phyloP scores from a whole-genome alignment of 306 rosid genomes.

The Oemleria cerasiformis region DNA sequence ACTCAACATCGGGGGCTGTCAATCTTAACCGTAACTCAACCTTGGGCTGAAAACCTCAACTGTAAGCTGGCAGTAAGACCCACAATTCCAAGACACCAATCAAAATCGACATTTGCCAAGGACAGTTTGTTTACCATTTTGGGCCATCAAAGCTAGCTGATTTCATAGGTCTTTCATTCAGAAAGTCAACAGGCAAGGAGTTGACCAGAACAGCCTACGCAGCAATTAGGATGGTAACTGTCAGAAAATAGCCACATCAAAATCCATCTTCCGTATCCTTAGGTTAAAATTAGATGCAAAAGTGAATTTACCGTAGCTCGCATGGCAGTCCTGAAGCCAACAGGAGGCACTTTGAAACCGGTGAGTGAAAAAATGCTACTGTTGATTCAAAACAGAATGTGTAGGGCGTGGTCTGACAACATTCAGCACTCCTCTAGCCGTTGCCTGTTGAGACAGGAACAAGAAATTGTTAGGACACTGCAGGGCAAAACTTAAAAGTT shows the following conservation, averaged over 20 bases:
- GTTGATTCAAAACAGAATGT: conserved; percentile 58
- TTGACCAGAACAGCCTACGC: neutral
- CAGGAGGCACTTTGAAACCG: conserved; percentile 15
- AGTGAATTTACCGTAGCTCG: conserved; percentile 12
- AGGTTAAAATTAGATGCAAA: neutral
- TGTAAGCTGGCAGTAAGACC: neutral
- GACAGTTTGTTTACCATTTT: neutral
- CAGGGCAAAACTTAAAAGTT: neutral
- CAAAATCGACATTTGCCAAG: conserved; percentile 1
- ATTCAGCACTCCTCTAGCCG: conserved; percentile 90
- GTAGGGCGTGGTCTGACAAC: conserved; percentile 84
- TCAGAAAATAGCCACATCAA: neutral
- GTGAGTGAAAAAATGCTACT: conserved; percentile 29
- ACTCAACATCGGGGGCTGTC: neutral
- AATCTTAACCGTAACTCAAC: neutral
- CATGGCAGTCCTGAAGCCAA: conserved; percentile 15
- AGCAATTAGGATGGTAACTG: neutral
- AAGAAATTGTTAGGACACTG: conserved; percentile 7
- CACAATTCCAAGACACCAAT: conserved; percentile 1
- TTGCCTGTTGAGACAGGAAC: conserved; percentile 50
- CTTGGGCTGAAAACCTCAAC: neutral
- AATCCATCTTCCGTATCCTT: conserved; percentile 6
- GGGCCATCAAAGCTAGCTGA: neutral
- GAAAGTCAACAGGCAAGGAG: neutral
- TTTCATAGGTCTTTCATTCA: neutral